Evolutionary conservation across 306 rosid species (phyloP), one percentile per base, ranked within the genome.

Genomic region (Casuarina glauca): DNA sequence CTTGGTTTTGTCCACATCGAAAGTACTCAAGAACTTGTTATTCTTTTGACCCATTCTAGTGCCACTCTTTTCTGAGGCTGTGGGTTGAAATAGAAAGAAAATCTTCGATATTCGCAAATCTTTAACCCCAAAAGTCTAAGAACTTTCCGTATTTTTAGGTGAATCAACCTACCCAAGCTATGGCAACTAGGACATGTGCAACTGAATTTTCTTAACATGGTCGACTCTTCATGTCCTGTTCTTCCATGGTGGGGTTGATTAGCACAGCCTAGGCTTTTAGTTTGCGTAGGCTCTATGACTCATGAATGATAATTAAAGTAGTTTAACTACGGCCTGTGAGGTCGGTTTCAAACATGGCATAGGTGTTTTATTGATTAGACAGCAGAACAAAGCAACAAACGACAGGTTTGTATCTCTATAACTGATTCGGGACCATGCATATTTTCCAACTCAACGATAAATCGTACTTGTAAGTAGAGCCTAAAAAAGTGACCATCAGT

Each of bases 1-100:
- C 72, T 73, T 52, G 16, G 64, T 75, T 26, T 79, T 79, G 73
- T 82, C 76, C 74, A 67, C 82, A 62, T 61, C 74, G 79, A 60
- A 60, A 73, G 26, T 58, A 58, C 11, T 7, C 12, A 55, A 32
- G 17, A 53, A 12, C 15, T 6, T 4, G 13, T 15, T 1, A 17
- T 52, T 52, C 57, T 52, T 12, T 53, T 16, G 58, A 53, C 58
- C 17, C 58, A 19, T n/a, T 53, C 4, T 11, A 49, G 8, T 52
- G 20, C 5, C 0, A n/a, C 16, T 13, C 57, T 16, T 2, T 52
- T 52, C 2, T 52, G 20, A 6, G 6, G 9, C 6, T 55, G 62
- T 55, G 26, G 17, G 17, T 4, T n/a, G 1, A n/a, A 19, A 55
- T 6, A 44, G 8, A 44, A 44, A 5, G 5, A 44, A 44, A 44